These are phyloP conservation scores for Ascoidea tarda DNA, from an alignment of 805 yeast genomes.

Conservation along the genomic window DNA sequence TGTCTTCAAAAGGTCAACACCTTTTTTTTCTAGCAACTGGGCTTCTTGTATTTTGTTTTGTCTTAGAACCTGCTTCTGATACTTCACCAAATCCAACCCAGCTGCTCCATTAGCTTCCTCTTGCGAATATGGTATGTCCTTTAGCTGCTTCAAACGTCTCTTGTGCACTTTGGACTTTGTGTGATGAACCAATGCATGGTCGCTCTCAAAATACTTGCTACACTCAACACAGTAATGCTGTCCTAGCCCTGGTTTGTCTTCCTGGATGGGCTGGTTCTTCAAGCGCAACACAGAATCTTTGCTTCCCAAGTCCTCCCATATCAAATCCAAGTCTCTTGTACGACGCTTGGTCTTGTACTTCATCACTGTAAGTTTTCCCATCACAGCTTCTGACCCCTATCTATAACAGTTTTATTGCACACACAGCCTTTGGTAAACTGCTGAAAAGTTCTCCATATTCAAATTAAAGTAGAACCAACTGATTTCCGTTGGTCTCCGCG, in stretches of 20 bases:
- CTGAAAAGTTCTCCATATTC: no score
- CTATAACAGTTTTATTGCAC: no score
- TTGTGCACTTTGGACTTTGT: conserved; percentile 68
- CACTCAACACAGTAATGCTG: conserved; percentile 92
- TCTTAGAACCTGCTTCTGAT: no score
- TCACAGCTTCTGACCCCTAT: conserved; percentile 13
- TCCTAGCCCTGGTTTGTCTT: conserved; percentile 85
- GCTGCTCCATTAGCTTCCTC: conserved; percentile 87
- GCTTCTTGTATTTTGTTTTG: no score
- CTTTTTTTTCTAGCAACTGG: no score
- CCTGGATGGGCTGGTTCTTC: conserved; percentile 78
- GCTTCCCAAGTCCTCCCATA: conserved; percentile 58
- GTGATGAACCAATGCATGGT: conserved; percentile 59
- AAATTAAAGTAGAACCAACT: no score
- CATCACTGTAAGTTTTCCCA: conserved; percentile 83
- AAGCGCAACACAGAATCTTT: conserved; percentile 49
- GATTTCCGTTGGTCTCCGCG: no score
- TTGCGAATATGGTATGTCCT: conserved; percentile 70
- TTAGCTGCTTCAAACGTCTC: conserved; percentile 67
- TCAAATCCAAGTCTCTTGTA: conserved; percentile 71
- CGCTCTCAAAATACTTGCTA: conserved; percentile 80
- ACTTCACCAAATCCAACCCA: conserved; percentile 46
- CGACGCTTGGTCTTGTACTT: conserved; percentile 85
- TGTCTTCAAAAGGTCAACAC: no score
- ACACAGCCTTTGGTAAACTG: no score